These are phyloP conservation scores for Verticillium tricorpus DNA, from an alignment of 2,329 filamentous ascomycete species.

Conservation along the genomic window DNA sequence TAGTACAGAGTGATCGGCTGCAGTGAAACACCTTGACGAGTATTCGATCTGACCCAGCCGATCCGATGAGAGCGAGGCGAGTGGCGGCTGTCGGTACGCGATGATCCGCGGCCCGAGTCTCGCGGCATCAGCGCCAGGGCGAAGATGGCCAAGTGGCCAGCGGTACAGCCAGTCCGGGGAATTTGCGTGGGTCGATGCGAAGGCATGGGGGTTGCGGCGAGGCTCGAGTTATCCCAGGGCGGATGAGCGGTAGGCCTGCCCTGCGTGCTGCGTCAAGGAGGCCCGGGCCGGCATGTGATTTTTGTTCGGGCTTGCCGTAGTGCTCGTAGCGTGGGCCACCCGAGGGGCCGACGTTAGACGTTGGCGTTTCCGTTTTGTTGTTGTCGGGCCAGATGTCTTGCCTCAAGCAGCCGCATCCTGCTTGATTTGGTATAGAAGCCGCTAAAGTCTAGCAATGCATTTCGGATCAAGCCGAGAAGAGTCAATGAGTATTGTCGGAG, in stretches of 20 bases:
- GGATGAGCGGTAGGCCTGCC: background rate
- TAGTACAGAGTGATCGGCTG: background rate
- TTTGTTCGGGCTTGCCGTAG: background rate
- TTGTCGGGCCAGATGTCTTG: background rate
- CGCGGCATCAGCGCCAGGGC: background rate
- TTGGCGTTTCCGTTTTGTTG: background rate
- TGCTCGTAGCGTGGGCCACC: background rate
- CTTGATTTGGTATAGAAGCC: background rate
- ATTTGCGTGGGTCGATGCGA: conserved; percentile 1
- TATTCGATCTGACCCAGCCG: background rate
- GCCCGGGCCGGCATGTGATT: background rate
- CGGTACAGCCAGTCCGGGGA: background rate
- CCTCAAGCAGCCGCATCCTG: background rate
- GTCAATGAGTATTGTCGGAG: background rate
- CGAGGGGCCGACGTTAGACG: background rate
- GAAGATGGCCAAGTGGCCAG: background rate
- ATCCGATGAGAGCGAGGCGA: background rate
- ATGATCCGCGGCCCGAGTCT: background rate
- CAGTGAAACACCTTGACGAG: background rate
- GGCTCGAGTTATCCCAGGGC: background rate
- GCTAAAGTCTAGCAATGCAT: background rate
- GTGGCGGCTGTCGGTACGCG: background rate
- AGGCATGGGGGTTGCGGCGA: background rate
- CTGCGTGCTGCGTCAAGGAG: background rate
- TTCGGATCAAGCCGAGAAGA: background rate